These are phyloP conservation scores for Leishmania lainsoni DNA, from an alignment of 208 protist species.

Conservation along the genomic window DNA sequence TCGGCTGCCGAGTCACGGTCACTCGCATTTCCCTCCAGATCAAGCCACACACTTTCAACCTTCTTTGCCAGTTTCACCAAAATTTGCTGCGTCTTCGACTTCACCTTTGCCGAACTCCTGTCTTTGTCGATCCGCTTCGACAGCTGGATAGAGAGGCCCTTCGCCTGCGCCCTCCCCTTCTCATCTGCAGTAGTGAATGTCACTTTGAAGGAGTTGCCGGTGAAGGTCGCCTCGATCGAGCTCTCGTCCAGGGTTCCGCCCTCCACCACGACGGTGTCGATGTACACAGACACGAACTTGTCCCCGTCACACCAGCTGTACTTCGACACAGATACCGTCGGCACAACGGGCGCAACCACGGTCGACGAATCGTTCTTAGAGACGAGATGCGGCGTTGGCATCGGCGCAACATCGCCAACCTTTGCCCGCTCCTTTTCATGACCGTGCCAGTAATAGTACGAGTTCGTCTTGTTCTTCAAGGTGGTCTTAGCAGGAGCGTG, in stretches of 20 bases:
- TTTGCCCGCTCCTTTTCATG: constrained; percentile 85
- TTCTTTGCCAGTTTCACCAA: constrained; percentile 66
- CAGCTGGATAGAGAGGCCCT: constrained; percentile 46
- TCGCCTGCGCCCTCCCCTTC: constrained; percentile 28
- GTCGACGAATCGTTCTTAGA: constrained; percentile 32
- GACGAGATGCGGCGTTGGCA: constrained; percentile 74
- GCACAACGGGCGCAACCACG: constrained; percentile 5
- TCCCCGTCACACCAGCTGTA: constrained; percentile 79
- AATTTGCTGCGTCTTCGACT: constrained; percentile 55
- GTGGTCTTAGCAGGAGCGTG: neutral
- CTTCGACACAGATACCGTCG: constrained; percentile 44
- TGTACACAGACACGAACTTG: constrained; percentile 73
- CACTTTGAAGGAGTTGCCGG: constrained; percentile 32
- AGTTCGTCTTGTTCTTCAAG: constrained; percentile 53
- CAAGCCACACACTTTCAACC: constrained; percentile 51
- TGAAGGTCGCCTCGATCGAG: constrained; percentile 50
- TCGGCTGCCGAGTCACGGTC: constrained; percentile 30
- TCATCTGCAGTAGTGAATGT: constrained; percentile 36
- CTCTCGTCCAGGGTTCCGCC: constrained; percentile 42
- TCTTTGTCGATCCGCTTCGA: constrained; percentile 55
- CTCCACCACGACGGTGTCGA: constrained; percentile 39
- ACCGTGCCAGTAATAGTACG: constrained; percentile 90
- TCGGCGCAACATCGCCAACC: constrained; percentile 81
- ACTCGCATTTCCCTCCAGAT: constrained; percentile 53
- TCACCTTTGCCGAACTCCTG: constrained; percentile 56